Conservation (phyloP, 2,329 filamentous ascomycete species). For the Aspergillus vadensis region DNA sequence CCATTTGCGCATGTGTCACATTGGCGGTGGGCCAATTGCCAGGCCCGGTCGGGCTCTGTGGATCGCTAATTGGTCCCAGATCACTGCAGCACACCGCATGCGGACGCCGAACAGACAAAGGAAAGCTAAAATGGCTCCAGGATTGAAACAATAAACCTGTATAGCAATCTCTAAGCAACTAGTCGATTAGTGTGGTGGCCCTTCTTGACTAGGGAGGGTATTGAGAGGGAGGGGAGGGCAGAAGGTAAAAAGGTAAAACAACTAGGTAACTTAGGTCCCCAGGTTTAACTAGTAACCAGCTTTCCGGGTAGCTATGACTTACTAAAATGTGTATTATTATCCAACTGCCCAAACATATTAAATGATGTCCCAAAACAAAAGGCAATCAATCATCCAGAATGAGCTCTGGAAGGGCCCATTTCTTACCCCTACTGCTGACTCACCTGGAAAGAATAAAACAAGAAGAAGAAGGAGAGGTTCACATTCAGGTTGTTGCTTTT, state of each 20-base stretch:
- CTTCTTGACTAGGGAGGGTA: too few species aligned
- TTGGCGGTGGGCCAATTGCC: slow-evolving; percentile 4
- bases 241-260: too few species aligned
- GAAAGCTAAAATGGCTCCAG: slow-evolving; percentile 28
- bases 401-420: slow-evolving; percentile 15
- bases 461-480: too few species aligned
- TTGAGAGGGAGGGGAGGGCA: too few species aligned
- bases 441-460: not conserved
- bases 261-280: not conserved
- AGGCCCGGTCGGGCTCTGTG: not conserved
- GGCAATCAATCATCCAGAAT: too few species aligned
- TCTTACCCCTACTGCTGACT: not conserved
- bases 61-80: not conserved
- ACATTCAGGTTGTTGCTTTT: not conserved
- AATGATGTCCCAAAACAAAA: too few species aligned
- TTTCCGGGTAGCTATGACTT: not conserved
- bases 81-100: slow-evolving; percentile 31
- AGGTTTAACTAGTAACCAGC: not conserved
- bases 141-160: slow-evolving; percentile 14
- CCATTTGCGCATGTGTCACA: slow-evolving; percentile 9
- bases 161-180: not conserved
- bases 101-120: slow-evolving; percentile 34
- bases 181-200: not conserved
- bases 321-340: not conserved
- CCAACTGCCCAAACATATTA: too few species aligned